Evolutionary conservation across 2,329 filamentous ascomycete species (phyloP).

Genomic region (Alternaria triticimaculans): DNA sequence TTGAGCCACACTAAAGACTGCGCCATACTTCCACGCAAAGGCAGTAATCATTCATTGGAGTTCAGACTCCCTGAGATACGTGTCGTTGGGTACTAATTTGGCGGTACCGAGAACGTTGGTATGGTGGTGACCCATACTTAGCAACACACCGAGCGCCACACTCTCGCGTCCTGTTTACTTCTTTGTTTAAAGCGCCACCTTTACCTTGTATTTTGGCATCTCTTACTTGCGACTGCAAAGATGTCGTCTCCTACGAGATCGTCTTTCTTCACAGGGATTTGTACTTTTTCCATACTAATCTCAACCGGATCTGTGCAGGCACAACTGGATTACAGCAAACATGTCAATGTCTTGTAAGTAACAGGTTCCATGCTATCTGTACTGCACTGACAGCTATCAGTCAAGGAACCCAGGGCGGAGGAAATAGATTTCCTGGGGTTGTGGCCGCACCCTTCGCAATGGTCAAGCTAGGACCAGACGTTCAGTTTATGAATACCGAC

Average conservation of each 20-base stretch:
- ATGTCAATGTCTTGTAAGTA: slow-evolving; percentile 48
- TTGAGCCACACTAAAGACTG: not conserved
- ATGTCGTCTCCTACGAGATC: not conserved
- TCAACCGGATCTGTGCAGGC: not conserved
- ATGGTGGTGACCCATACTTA: not conserved
- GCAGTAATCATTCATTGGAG: not conserved
- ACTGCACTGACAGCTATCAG: slow-evolving; percentile 4
- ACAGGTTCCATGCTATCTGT: no score
- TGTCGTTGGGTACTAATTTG: not conserved
- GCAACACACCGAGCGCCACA: not conserved
- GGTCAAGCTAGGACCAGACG: slow-evolving; percentile 47
- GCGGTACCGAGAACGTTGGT: not conserved
- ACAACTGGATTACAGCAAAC: slow-evolving; percentile 33
- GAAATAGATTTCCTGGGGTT: slow-evolving; percentile 48
- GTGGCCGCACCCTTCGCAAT: slow-evolving; percentile 48
- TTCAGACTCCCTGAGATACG: not conserved
- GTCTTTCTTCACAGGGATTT: not conserved
- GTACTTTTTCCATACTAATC: not conserved
- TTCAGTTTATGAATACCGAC: slow-evolving; percentile 37
- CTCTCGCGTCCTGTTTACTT: not conserved
- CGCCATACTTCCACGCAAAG: not conserved
- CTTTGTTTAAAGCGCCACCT: not conserved
- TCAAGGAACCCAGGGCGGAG: slow-evolving; percentile 36
- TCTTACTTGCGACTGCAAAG: not conserved
- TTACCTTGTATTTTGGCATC: not conserved